Base-by-base conservation (phyloP, 202 grass and related monocot genomes). In the Zizania palustris region DNA sequence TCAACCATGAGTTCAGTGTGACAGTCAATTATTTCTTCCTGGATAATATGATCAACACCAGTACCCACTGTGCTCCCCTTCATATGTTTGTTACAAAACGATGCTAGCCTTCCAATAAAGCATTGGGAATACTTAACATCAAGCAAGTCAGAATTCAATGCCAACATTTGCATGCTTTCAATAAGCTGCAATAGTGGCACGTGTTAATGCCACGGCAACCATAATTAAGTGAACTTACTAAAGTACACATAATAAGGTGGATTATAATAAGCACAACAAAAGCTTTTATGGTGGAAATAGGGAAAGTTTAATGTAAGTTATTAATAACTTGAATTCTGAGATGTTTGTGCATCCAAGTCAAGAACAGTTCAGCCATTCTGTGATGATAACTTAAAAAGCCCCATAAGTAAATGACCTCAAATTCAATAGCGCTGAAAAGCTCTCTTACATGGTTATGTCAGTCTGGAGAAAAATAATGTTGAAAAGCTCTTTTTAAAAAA, bases 81-180 rank as follows among this genome's bases (percentile, higher is more conserved):
- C 7, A 63, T 73, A 57, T 22, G 64, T 57, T 83, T 85, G 42
- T 41, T 83, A 69, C 75, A 55, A 63, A 76, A 87, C 6, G 35
- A 85, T 85, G 63, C 58, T 83, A 90, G 69, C 59, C 84, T 88
- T 83, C 60, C 66, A 72, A 76, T 77, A 77, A 88, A 90, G 75
- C 69, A 59, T 72, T 82, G 42, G 16, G 91, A 93, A 88, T 88
- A 90, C 66, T 71, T 79, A 69, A 82, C 45, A 79, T 79, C 77
- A 54, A 71, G 67, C 36, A 63, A 77, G 53, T 80, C 65, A 63
- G 33, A 84, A 63, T 71, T 71, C 49, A 65, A 76, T 58, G 64
- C 76, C 71, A 65, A 81, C 49, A 44, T 63, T 57, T 60, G 77
- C 11, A 86, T 84, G 62, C 78, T 75, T 86, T 81, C 75, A n/a